Percentiles rank a stretch among this genome's conserved stretches.
phyloP scores from a whole-genome alignment of 2,329 filamentous ascomycete genomes.

The Colletotrichum sp. region DNA sequence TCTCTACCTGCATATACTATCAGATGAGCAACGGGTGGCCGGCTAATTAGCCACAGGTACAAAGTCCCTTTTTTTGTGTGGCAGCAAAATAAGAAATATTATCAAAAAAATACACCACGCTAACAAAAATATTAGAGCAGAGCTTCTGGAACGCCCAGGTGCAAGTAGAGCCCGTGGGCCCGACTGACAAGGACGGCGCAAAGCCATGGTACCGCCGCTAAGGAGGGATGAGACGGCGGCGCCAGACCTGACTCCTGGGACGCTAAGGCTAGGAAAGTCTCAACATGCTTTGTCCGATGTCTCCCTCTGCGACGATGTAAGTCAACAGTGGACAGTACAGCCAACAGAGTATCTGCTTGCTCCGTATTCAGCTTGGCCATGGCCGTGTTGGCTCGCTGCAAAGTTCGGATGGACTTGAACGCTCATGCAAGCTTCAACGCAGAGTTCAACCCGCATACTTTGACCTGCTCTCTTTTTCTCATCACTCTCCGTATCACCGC shows the following conservation, averaged over 20 bases:
- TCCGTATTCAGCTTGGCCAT: background rate
- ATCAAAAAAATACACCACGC: background rate
- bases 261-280: background rate
- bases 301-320: background rate
- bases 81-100: background rate
- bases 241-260: background rate
- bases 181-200: background rate
- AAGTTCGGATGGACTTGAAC: background rate
- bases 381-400: background rate
- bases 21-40: background rate
- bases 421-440: background rate
- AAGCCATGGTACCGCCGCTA: background rate
- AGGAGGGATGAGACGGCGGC: slow-evolving; percentile 15
- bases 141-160: background rate
- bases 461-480: background rate
- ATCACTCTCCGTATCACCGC: background rate
- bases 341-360: background rate
- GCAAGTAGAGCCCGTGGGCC: background rate
- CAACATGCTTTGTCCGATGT: background rate
- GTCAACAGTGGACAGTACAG: background rate
- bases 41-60: background rate
- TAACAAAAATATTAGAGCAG: background rate
- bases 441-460: background rate
- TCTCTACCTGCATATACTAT: background rate
- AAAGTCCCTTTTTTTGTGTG: background rate